phyloP scores from a whole-genome alignment of 768 basidiomycete species.

The Auriculariales sp. region DNA sequence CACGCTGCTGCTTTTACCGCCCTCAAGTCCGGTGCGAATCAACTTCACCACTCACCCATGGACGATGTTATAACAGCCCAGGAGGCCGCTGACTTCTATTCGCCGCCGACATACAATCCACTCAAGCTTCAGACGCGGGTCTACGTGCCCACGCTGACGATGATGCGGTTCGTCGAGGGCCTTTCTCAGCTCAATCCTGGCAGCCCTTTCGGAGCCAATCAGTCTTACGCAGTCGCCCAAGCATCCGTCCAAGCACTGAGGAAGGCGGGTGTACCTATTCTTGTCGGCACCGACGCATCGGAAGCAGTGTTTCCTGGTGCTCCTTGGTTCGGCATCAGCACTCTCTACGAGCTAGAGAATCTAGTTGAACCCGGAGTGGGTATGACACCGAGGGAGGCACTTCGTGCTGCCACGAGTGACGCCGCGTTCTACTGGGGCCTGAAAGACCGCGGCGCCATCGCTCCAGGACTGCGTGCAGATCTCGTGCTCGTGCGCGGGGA shows the following conservation, averaged over 20 bases:
- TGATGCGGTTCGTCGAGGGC: background rate
- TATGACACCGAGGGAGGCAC: background rate
- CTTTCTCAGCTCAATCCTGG: background rate
- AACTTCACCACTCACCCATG: background rate
- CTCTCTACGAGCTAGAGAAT: background rate
- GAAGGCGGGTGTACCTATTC: background rate
- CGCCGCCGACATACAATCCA: background rate
- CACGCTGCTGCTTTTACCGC: background rate
- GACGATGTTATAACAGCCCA: background rate
- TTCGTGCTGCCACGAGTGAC: background rate
- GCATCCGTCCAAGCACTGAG: background rate
- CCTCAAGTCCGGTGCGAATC: background rate
- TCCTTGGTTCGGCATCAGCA: background rate
- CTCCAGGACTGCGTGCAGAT: background rate
- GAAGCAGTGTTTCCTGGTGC: background rate
- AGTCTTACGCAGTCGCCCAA: background rate
- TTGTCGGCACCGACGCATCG: background rate
- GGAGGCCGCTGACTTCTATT: background rate
- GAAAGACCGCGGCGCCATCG: background rate
- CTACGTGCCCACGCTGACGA: background rate
- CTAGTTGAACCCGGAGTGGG: background rate
- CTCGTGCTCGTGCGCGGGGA: background rate
- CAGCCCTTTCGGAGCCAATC: background rate
- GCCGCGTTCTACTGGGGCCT: background rate
- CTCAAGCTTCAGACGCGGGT: background rate